phyloP scores from a whole-genome alignment of 2,329 filamentous ascomycete genomes.

The Beauveria caledonica region DNA sequence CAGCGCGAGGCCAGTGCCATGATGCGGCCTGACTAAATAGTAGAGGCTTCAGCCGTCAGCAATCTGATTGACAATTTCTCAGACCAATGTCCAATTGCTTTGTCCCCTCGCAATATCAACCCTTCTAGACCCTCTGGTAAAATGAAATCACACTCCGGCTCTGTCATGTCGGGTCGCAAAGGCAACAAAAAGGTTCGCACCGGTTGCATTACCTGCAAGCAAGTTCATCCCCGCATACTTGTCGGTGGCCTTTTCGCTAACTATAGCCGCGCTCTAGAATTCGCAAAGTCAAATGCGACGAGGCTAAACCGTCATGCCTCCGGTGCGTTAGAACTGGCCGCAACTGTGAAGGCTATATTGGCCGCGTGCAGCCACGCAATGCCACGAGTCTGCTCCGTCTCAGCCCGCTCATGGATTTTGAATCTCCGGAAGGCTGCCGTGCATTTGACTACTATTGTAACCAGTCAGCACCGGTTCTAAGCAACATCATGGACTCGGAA shows the following conservation, averaged over 20 bases:
- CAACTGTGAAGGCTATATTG: conserved; percentile 47
- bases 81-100: no score
- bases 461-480: conserved; percentile 31
- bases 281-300: conserved; percentile 50
- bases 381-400: conserved; percentile 11
- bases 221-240: conserved; percentile 19
- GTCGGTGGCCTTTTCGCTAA: neutral
- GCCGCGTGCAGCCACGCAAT: conserved; percentile 12
- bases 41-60: conserved; percentile 12
- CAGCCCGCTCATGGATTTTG: conserved; percentile 16
- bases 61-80: neutral
- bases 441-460: conserved; percentile 28
- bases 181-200: conserved; percentile 39
- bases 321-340: conserved; percentile 47
- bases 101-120: neutral
- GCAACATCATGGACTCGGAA: conserved; percentile 32
- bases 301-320: conserved; percentile 42
- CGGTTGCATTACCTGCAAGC: conserved; percentile 50
- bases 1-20: no score
- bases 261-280: conserved; percentile 27
- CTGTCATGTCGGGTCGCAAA: conserved; percentile 24
- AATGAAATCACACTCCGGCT: neutral
- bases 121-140: neutral
- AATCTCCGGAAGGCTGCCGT: conserved; percentile 16
- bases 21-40: neutral